These are phyloP conservation scores for Mycena indigotica DNA, from an alignment of 768 basidiomycete genomes.

Conservation along the genomic window DNA sequence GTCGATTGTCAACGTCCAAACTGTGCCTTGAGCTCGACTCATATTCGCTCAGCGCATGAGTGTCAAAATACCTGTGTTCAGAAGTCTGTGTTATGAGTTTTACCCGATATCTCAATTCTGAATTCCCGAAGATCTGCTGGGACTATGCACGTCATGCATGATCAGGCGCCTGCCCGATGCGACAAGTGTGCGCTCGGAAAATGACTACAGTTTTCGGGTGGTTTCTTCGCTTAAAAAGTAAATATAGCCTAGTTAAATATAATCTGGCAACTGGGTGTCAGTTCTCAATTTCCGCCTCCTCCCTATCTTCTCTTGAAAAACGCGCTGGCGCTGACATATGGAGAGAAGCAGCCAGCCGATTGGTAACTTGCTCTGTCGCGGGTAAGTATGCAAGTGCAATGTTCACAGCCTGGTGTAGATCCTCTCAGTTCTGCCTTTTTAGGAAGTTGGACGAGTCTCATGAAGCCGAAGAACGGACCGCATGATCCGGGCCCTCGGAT, in stretches of 20 bases:
- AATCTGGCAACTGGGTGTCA: background rate
- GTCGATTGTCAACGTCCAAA: slow-evolving; percentile 47
- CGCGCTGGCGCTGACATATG: too few relatives aligned
- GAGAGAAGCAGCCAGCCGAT: background rate
- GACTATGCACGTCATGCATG: slow-evolving; percentile 15
- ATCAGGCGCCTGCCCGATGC: slow-evolving; percentile 11
- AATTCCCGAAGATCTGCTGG: slow-evolving; percentile 8
- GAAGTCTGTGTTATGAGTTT: slow-evolving; percentile 29
- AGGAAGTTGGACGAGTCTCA: background rate
- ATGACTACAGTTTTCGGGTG: too few relatives aligned
- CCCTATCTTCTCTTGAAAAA: background rate
- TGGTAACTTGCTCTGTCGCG: background rate
- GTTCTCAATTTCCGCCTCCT: background rate
- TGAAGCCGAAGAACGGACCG: slow-evolving; percentile 1
- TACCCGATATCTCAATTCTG: background rate
- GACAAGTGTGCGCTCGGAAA: slow-evolving; percentile 11
- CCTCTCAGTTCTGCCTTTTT: background rate
- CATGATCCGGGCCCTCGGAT: too few relatives aligned
- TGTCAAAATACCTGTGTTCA: slow-evolving; percentile 41
- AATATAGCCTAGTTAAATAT: background rate
- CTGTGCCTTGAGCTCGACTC: slow-evolving; percentile 45
- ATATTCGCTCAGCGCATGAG: slow-evolving; percentile 35
- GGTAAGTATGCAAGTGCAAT: too few relatives aligned
- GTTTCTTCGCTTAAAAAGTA: background rate
- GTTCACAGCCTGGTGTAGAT: too few relatives aligned